Base-by-base conservation (phyloP, 306 rosid species). In the Lathyrus sativus region DNA sequence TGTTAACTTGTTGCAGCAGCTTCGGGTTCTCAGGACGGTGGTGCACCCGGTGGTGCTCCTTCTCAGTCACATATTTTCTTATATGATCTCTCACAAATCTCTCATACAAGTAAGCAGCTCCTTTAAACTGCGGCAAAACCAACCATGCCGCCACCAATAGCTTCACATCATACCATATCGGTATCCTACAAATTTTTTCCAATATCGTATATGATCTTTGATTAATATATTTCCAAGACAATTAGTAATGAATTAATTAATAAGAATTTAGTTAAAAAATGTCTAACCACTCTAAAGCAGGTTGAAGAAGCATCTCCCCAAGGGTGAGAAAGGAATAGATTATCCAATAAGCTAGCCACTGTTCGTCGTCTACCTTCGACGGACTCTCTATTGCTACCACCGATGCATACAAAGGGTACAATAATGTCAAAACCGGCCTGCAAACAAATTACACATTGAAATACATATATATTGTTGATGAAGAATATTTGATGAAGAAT, bases 321-420 rank as follows among this genome's bases (percentile, higher is more conserved):
- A 93, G 99, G 35, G 90, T 87, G 75, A 93, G 90, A 64, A 93
- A 88, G 0, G 99, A 93, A 87, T 90, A 93, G 6, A 87, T 48
- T 68, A 93, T 90, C 99, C 99, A 93, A 56, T 93, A 93, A 60
- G 99, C 85, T 65, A 93, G 89, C 99, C 99, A 93, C 75, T 93
- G 99, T 50, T 90, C 85, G 63, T 90, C 97, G 48, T 88, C 96
- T 13, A 84, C 11, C 65, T 90, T 93, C 1, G 90, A 79, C 22
- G 96, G 60, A 66, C 88, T 84, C 76, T 93, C 97, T 35, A 93
- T 84, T 1, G 99, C 97, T 22, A 93, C 73, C 82, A 93, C 91
- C 17, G 99, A 93, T 55, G 99, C 99, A 74, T 90, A 93, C 99
- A 93, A 77, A 46, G 99, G 99, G 68, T 93, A 93, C 74, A 93